phyloP scores from a whole-genome alignment of 2,329 filamentous ascomycete genomes.

The Magnaporthiopsis incrustans region DNA sequence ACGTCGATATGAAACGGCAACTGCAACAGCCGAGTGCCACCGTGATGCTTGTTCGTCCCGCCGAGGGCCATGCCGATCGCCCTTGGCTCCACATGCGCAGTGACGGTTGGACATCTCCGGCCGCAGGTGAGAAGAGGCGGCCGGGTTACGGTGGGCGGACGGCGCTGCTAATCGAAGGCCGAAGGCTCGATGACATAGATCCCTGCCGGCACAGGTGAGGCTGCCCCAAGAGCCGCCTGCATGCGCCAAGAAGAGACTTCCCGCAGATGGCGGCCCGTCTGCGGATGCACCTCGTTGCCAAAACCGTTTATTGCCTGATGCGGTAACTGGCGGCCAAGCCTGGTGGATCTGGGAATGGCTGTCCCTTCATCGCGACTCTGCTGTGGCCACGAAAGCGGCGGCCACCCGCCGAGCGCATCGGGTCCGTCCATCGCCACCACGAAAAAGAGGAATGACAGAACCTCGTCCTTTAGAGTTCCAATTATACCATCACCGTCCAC shows the following conservation, averaged over 20 bases:
- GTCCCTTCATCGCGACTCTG: background rate
- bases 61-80: background rate
- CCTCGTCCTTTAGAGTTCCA: background rate
- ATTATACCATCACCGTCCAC: background rate
- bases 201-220: too few species aligned
- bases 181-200: too few species aligned
- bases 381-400: background rate
- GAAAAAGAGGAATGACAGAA: too few species aligned
- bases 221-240: background rate
- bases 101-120: too few species aligned
- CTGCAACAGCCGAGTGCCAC: background rate
- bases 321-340: background rate
- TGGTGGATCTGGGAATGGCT: too few species aligned
- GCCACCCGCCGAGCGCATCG: too few species aligned
- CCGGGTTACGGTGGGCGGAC: too few species aligned
- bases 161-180: too few species aligned
- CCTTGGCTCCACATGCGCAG: background rate
- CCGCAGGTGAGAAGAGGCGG: too few species aligned
- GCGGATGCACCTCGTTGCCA: background rate
- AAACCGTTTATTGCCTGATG: background rate
- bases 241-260: background rate
- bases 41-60: background rate
- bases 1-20: background rate
- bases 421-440: too few species aligned
- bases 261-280: too few species aligned